A percentile compares a stretch with the other conserved stretches of the same genome.
These are phyloP conservation scores for Tolypocladium amazonense DNA, from an alignment of 2,329 filamentous ascomycete species.

Conservation along the genomic window DNA sequence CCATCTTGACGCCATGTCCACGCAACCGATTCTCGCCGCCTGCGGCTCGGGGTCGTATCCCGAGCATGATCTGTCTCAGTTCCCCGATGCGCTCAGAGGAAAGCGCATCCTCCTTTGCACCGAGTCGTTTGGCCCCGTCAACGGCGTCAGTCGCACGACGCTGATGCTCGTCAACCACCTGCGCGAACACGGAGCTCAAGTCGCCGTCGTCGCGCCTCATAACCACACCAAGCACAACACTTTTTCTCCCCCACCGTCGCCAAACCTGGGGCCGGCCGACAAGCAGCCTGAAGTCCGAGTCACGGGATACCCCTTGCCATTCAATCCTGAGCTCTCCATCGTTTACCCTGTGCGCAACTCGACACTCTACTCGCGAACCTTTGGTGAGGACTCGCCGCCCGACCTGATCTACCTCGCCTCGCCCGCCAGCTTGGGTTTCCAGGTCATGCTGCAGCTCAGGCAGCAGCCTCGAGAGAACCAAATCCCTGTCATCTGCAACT, in stretches of 20 bases:
- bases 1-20: slow-evolving; percentile 4
- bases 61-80: slow-evolving; percentile 30
- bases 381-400: slow-evolving; percentile 37
- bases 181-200: slow-evolving; percentile 49
- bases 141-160: slow-evolving; percentile 63
- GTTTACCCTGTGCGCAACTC: slow-evolving; percentile 59
- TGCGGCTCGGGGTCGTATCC: slow-evolving; percentile 6
- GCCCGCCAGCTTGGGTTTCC: slow-evolving; percentile 59
- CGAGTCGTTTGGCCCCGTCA: slow-evolving; percentile 62
- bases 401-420: slow-evolving; percentile 62
- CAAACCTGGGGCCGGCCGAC: slow-evolving; percentile 18
- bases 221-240: slow-evolving; percentile 44
- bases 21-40: slow-evolving; percentile 1
- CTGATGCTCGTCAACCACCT: slow-evolving; percentile 59
- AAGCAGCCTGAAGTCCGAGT: slow-evolving; percentile 43
- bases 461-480: slow-evolving; percentile 44
- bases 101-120: slow-evolving; percentile 57
- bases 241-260: slow-evolving; percentile 33
- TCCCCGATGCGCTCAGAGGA: slow-evolving; percentile 40
- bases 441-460: slow-evolving; percentile 57
- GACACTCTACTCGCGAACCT: slow-evolving; percentile 48
- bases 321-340: slow-evolving; percentile 61
- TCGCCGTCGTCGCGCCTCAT: slow-evolving; percentile 56
- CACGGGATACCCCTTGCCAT: slow-evolving; percentile 55
- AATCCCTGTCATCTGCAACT: slow-evolving; percentile 55